A percentile compares a stretch with the other conserved stretches of the same genome.
These are phyloP conservation scores for Podospora conica DNA, from an alignment of 495 filamentous ascomycete species.

Conservation along the genomic window DNA sequence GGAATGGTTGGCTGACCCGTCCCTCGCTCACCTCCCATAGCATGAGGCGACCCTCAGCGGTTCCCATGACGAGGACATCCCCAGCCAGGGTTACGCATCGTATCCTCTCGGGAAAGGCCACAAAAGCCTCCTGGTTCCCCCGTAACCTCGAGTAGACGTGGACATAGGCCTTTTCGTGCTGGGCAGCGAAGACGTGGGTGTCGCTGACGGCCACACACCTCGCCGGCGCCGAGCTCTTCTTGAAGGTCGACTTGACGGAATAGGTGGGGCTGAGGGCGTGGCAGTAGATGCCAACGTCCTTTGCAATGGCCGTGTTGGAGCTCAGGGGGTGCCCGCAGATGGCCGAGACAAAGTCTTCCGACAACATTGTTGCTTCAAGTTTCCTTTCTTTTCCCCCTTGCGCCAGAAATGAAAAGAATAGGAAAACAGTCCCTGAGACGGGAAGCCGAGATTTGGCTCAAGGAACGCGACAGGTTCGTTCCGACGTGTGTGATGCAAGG, in stretches of 20 bases:
- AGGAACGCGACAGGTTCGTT: conserved; percentile 2
- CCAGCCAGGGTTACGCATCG: conserved; percentile 58
- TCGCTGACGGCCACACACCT: conserved; percentile 76
- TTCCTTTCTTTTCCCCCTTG: conserved; percentile 3
- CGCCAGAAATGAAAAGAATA: background rate
- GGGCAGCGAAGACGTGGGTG: conserved; percentile 84
- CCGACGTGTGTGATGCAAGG: conserved; percentile 4
- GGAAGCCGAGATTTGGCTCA: conserved; percentile 8
- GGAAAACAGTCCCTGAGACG: background rate
- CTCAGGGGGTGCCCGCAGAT: conserved; percentile 58
- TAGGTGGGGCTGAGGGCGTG: conserved; percentile 73
- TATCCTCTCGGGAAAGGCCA: conserved; percentile 81
- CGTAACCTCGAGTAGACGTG: conserved; percentile 83
- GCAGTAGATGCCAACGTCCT: conserved; percentile 78
- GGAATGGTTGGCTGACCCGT: background rate
- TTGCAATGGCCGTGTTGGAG: conserved; percentile 57
- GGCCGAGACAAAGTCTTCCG: conserved; percentile 74
- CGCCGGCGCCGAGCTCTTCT: conserved; percentile 77
- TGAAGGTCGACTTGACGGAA: conserved; percentile 69
- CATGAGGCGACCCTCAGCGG: conserved; percentile 75
- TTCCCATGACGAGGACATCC: conserved; percentile 76
- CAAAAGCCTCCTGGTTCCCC: conserved; percentile 76
- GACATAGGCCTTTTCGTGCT: conserved; percentile 82
- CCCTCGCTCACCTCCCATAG: conserved; percentile 76
- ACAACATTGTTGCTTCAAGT: conserved; percentile 61